Conservation (phyloP, 176 grass and related monocot species). For the Ampelocalamus luodianensis region DNA sequence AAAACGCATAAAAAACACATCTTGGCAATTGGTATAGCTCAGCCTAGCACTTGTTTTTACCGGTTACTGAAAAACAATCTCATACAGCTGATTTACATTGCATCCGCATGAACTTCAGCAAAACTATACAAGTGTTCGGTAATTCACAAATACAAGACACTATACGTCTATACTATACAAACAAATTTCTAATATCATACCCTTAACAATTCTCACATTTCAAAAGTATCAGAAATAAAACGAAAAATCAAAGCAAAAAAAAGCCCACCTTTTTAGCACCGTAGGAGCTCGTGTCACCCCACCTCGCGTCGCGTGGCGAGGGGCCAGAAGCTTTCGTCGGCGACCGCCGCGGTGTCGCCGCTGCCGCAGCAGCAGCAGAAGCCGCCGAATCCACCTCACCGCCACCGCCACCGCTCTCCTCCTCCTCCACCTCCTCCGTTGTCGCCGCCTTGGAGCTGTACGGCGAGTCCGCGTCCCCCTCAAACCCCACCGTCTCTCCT, state of each 20-base stretch:
- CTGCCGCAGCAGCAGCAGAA: neutral
- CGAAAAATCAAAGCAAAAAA: neutral
- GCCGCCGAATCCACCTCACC: conserved; percentile 47
- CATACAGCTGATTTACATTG: neutral
- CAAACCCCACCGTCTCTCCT: conserved; percentile 28
- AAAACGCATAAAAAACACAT: neutral
- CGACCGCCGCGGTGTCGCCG: conserved; percentile 13
- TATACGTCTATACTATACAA: neutral
- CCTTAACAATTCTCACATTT: conserved; percentile 1
- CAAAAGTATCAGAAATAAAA: conserved; percentile 28
- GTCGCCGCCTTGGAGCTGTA: conserved; percentile 66
- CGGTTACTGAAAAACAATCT: neutral
- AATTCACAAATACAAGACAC: neutral
- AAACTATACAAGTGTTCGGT: neutral
- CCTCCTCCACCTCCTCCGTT: conserved; percentile 45
- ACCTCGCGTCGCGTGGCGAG: conserved; percentile 52
- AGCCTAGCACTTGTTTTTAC: conserved; percentile 19
- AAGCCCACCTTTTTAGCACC: conserved; percentile 79
- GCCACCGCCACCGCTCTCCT: conserved; percentile 26
- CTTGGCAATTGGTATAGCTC: conserved; percentile 7
- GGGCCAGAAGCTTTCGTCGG: conserved; percentile 47
- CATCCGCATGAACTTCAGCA: neutral
- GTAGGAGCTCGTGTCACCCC: conserved; percentile 87
- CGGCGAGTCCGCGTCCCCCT: conserved; percentile 66
- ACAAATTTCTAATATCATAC: conserved; percentile 2